A percentile compares a stretch with the other conserved stretches of the same genome.
Conservation (phyloP, 83 land plant species). For the Thuja plicata region DNA sequence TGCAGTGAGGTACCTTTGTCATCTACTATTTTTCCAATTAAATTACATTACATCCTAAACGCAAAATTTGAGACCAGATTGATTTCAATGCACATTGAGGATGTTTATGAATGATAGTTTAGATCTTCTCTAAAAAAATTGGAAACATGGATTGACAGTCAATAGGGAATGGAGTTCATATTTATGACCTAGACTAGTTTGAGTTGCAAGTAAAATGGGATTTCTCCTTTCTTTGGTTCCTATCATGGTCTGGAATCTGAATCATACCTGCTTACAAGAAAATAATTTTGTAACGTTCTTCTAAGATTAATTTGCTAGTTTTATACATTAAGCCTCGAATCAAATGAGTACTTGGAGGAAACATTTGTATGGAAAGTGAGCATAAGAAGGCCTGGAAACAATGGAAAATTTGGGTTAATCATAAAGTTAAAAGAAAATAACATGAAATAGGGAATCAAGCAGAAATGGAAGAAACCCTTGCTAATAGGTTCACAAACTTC, state of each 20-base stretch:
- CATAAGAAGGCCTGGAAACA: not conserved
- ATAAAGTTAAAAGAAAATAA: conserved; percentile 1
- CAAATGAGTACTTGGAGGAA: not conserved
- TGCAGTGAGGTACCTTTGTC: not conserved
- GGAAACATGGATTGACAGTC: not conserved
- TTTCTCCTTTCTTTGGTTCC: not conserved
- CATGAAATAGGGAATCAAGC: not conserved
- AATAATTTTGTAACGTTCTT: not conserved
- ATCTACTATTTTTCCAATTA: not conserved
- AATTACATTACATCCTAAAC: not conserved
- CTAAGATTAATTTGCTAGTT: not conserved
- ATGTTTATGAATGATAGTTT: not conserved
- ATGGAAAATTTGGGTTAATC: not conserved
- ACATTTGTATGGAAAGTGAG: not conserved
- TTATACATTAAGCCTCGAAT: not conserved
- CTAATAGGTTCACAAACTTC: not conserved
- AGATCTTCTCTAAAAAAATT: not conserved
- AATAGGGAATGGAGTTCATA: not conserved
- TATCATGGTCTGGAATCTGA: not conserved
- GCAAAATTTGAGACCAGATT: not conserved
- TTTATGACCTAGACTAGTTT: not conserved
- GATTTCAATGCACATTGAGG: not conserved
- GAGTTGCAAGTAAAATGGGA: not conserved
- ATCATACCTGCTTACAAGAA: not conserved
- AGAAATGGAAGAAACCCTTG: not conserved